These are phyloP conservation scores for Aspergillus caelatus DNA, from an alignment of 2,329 filamentous ascomycete species.

Conservation along the genomic window DNA sequence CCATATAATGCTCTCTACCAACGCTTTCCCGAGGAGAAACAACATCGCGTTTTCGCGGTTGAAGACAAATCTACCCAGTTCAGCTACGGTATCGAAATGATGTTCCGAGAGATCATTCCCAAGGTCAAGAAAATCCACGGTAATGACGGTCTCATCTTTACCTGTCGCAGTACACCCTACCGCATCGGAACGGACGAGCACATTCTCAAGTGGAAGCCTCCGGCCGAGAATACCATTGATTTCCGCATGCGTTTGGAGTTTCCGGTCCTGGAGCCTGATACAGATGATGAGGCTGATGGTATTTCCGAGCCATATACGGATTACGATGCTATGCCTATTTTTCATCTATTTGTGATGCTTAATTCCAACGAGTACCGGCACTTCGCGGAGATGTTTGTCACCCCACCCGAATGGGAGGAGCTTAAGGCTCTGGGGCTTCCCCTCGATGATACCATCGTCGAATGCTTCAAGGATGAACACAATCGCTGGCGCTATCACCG, in stretches of 20 bases:
- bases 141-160: slow-evolving; percentile 97
- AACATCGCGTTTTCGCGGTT: slow-evolving; percentile 75
- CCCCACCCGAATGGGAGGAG: slow-evolving; percentile 77
- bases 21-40: slow-evolving; percentile 71
- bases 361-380: slow-evolving; percentile 66
- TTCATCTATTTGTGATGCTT: slow-evolving; percentile 71
- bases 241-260: slow-evolving; percentile 82
- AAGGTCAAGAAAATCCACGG: slow-evolving; percentile 74
- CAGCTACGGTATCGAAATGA: slow-evolving; percentile 84
- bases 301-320: slow-evolving; percentile 67
- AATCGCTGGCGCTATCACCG: slow-evolving; percentile 83
- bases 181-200: slow-evolving; percentile 87
- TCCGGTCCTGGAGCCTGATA: slow-evolving; percentile 68
- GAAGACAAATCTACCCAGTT: slow-evolving; percentile 89
- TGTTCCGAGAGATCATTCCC: slow-evolving; percentile 86
- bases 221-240: slow-evolving; percentile 92
- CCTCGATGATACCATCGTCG: slow-evolving; percentile 84
- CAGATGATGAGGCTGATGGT: slow-evolving; percentile 68
- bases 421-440: slow-evolving; percentile 74
- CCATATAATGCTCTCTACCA: slow-evolving; percentile 74
- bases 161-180: slow-evolving; percentile 86
- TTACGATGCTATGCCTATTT: slow-evolving; percentile 77
- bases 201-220: slow-evolving; percentile 98
- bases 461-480: slow-evolving; percentile 79
- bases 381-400: slow-evolving; percentile 70